Evolutionary conservation across 2,329 filamentous ascomycete species (phyloP), one percentile per base, ranked within the genome.

Genomic region (Colletotrichum trifolii): DNA sequence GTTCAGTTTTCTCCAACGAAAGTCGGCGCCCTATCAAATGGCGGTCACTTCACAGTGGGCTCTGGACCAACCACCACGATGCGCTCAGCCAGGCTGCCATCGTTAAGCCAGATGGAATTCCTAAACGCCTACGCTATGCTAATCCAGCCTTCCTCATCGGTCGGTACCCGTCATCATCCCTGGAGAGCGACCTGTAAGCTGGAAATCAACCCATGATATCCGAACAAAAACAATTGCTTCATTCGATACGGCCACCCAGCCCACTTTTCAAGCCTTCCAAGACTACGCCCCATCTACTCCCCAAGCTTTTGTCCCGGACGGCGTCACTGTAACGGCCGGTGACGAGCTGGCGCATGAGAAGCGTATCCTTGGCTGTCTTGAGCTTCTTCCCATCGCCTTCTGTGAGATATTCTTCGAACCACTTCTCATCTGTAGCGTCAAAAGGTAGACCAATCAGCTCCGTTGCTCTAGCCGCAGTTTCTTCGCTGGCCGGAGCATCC

Each of bases 401-500:
- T 0, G 87, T 81, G 42, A 96, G 79, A 63, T 85, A 90, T 34
- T 90, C 86, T 69, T 90, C 87, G 67, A 96, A 88, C 90, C 91
- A 95, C 5, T 73, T 74, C 73, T 94, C 91, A 73, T 97, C 93
- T 15, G 86, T 80, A 1, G 81, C 74, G 62, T 87, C 87, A n/a
- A 96, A 85, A 0, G 92, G 91, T 67, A 95, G 77, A 66, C 90
- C 89, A 8, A 93, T 85, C 0, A 96, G 81, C 74, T 95, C 91
- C 49, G 87, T 85, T 0, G 89, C 88, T 15, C 86, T 85, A 13
- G 83, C 80, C 3, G 87, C 85, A 3, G 77, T 75, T 5, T 79
- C 77, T 12, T 81, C 76, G 4, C 68, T 72, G 5, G 74, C 69
- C 11, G 74, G 69, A 6, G 75, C 76, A 6, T 80, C 80, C 5